Base-by-base conservation (phyloP, 2,329 filamentous ascomycete genomes). In the Zymoseptoria tritici region DNA sequence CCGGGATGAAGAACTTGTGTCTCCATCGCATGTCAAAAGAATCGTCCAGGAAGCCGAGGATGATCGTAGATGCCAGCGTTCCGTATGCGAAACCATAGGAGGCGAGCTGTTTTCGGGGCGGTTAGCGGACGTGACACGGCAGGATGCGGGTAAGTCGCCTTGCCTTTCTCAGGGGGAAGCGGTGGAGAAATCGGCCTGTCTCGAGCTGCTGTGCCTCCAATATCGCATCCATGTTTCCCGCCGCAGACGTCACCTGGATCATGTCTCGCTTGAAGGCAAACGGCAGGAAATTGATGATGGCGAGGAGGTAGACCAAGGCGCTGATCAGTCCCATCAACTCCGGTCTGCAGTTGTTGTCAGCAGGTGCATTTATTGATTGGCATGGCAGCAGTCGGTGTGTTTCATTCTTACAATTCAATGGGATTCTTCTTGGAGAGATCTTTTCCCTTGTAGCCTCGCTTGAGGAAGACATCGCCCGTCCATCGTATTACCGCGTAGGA, bases 181-280 rank as follows among this genome's bases (percentile, higher is more conserved):
- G 84, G 76, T 97, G 93, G 62, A 97, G 79, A 70, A 95, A 86
- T 59, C 93, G 85, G 57, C 93, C 94, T 65, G 85, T 86, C 74
- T 95, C 87, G 61, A 92, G 85, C 64, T 90, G 81, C 64, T 88
- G 83, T 52, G 85, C 78, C 71, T 89, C 84, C 68, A 91, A 76
- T 11, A 95, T 88, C 5, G 94, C 85, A 77, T 97, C 93, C 64
- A 90, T 82, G 75, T 97, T 97, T 54, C 92, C 92, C 64, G 91
- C 92, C 64, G 92, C 94, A 66, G 91, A 96, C 20, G 94, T 97
- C 49, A 92, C 91, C 16, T 91, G 90, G 24, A 97, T 92, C 66
- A 99, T 95, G 73, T 97, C 93, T 77, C 97, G 96, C 80, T 97
- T 97, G 75, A 99, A 97, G 1, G 92, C 90, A 75, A 97, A 96